phyloP scores from a whole-genome alignment of 305 asterid species.

The Plantago coronopus region DNA sequence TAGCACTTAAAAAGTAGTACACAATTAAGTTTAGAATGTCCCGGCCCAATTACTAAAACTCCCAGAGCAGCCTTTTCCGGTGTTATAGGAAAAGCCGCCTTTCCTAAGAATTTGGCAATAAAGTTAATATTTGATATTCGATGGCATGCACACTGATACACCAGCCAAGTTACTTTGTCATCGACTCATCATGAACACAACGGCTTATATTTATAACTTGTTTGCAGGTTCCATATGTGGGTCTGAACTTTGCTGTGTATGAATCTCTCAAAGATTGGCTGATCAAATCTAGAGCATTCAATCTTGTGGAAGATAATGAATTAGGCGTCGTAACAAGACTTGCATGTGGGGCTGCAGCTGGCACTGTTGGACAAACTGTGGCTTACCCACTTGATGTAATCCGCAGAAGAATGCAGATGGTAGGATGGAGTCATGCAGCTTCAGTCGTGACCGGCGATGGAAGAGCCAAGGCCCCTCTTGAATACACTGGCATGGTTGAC shows the following conservation, averaged over 20 bases:
- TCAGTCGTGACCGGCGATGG: conserved; percentile 77
- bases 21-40: too few relatives aligned
- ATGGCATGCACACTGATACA: too few relatives aligned
- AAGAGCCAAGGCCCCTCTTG: conserved; percentile 54
- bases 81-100: too few relatives aligned
- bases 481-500: conserved; percentile 83
- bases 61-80: too few relatives aligned
- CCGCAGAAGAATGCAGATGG: conserved; percentile 98
- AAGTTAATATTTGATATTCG: too few relatives aligned
- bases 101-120: too few relatives aligned
- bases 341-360: conserved; percentile 91
- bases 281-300: conserved; percentile 55
- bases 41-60: too few relatives aligned
- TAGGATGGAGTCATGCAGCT: conserved; percentile 84
- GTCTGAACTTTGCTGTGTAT: conserved; percentile 89
- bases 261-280: conserved; percentile 90
- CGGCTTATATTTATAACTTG: too few relatives aligned
- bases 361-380: conserved; percentile 91
- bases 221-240: conserved; percentile 88
- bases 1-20: too few relatives aligned
- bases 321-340: conserved; percentile 78
- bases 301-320: conserved; percentile 69
- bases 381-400: conserved; percentile 94
- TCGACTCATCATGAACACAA: too few relatives aligned
- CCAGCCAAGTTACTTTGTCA: too few relatives aligned